Conservation (phyloP, 352 stramenopile genomes). For the Pilasporangium apinafurcum region DNA sequence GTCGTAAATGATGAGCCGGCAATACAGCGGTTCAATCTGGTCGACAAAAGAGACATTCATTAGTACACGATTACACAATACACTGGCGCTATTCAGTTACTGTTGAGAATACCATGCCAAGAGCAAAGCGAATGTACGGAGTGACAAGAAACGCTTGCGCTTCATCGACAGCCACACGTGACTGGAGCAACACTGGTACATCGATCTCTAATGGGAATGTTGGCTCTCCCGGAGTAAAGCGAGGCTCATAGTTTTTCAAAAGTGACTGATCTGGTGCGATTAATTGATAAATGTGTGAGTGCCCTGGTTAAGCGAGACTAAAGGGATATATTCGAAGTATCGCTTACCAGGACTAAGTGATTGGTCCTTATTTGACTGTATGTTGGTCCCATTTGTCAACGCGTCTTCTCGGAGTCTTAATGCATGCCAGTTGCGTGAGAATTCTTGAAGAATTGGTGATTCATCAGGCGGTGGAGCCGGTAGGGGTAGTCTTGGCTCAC, state of each 20-base stretch:
- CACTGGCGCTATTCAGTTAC: no score
- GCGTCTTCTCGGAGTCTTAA: conserved; percentile 7
- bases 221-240: conserved; percentile 21
- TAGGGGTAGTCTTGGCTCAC: conserved; percentile 12
- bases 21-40: conserved; percentile 59
- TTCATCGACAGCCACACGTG: conserved; percentile 41
- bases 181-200: conserved; percentile 29
- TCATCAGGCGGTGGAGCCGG: conserved; percentile 6
- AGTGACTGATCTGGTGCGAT: conserved; percentile 21
- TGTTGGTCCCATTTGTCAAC: neutral
- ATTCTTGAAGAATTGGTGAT: conserved; percentile 32
- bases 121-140: conserved; percentile 30
- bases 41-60: neutral
- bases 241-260: conserved; percentile 63
- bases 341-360: conserved; percentile 1
- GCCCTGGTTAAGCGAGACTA: neutral
- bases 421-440: conserved; percentile 23
- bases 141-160: conserved; percentile 37
- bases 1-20: conserved; percentile 60
- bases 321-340: neutral
- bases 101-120: conserved; percentile 36
- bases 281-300: neutral
- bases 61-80: neutral
- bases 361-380: conserved; percentile 5
- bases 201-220: conserved; percentile 45